Evolutionary conservation across 2,329 filamentous ascomycete species (phyloP).

Genomic region (Plenodomus biglobosus): DNA sequence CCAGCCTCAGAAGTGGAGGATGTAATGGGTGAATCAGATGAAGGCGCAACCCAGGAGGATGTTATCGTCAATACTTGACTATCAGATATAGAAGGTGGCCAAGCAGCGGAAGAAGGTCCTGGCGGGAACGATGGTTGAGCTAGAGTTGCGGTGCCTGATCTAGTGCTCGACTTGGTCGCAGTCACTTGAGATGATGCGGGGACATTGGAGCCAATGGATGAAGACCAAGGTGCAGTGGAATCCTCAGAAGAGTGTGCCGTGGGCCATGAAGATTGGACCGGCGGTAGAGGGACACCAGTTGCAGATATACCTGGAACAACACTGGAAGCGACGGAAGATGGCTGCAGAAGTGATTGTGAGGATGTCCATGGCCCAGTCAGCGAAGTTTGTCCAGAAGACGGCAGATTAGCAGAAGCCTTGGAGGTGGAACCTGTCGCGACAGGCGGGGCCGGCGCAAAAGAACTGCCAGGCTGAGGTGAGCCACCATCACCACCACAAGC

Average conservation of each 20-base stretch:
- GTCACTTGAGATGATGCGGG: neutral
- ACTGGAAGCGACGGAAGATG: neutral
- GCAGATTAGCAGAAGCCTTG: neutral
- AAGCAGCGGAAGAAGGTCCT: neutral
- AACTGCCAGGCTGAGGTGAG: constrained; percentile 1
- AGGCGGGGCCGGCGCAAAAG: neutral
- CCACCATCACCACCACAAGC: constrained; percentile 8
- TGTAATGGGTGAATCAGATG: neutral
- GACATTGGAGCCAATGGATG: neutral
- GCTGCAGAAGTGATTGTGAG: neutral
- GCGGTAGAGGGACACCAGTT: neutral
- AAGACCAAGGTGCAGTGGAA: neutral
- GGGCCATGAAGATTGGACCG: neutral
- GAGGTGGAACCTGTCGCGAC: neutral
- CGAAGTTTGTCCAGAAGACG: neutral
- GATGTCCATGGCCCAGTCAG: neutral
- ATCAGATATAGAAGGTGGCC: neutral
- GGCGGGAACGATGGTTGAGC: neutral
- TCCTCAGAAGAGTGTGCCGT: neutral
- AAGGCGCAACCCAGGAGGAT: neutral
- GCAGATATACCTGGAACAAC: neutral
- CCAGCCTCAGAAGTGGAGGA: neutral
- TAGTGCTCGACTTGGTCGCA: neutral
- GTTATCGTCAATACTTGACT: too few species aligned
- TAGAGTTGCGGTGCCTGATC: neutral